A percentile compares a stretch with the other conserved stretches of the same genome.
Evolutionary conservation across 2,329 filamentous ascomycete species (phyloP).

Genomic region (Calonectria multiphialidica): DNA sequence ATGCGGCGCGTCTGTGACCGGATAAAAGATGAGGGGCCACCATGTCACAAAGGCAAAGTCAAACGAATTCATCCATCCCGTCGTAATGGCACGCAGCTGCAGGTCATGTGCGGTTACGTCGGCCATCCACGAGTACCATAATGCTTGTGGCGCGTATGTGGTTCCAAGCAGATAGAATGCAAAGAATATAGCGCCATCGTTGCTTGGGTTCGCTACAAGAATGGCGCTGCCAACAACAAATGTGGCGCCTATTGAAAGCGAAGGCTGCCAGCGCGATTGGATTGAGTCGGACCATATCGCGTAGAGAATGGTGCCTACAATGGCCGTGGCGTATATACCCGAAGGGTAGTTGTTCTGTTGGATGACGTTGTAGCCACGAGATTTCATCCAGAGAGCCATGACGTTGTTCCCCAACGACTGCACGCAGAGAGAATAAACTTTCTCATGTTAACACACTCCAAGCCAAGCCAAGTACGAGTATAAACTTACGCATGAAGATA

Average conservation of each 20-base stretch:
- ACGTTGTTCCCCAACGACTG: neutral
- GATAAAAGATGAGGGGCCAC: conserved; percentile 14
- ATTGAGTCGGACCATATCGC: neutral
- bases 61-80: conserved; percentile 15
- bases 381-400: neutral
- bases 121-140: conserved; percentile 2
- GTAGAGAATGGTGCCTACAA: neutral
- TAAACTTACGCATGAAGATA: conserved; percentile 8
- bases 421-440: neutral
- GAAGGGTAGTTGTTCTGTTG: conserved; percentile 1
- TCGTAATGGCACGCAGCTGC: conserved; percentile 6
- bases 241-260: neutral
- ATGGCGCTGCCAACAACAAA: neutral
- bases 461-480: neutral
- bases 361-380: neutral
- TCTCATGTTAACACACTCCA: neutral
- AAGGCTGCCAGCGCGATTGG: neutral
- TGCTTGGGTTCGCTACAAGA: neutral
- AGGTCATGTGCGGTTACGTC: neutral
- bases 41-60: conserved; percentile 15
- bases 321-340: neutral
- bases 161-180: neutral
- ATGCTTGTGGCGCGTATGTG: neutral
- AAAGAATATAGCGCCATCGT: neutral
- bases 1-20: neutral